Percentiles rank a stretch among this genome's conserved stretches.
phyloP scores from a whole-genome alignment of 139 green algal genomes.

The Chlamydomonas asymmetrica region DNA sequence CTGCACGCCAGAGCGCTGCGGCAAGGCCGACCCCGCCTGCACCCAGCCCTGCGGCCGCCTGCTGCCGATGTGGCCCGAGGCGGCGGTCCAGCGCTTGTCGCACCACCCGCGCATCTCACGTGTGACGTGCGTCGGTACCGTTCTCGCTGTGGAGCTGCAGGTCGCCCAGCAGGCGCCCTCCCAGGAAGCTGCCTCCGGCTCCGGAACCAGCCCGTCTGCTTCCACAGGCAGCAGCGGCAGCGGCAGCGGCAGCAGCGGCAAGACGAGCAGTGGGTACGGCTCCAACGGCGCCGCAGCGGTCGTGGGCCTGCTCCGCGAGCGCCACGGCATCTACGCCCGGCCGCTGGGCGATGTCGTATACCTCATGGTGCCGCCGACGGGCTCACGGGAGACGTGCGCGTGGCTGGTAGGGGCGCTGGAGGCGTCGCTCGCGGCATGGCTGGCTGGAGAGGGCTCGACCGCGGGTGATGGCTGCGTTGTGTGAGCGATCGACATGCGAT shows the following conservation, averaged over 20 bases:
- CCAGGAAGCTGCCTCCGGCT: neutral
- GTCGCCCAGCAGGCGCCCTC: neutral
- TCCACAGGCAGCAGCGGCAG: neutral
- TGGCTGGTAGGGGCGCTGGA: slow-evolving; percentile 53
- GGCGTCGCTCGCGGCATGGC: too few species aligned
- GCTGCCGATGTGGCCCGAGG: slow-evolving; percentile 72
- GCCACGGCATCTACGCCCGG: slow-evolving; percentile 72
- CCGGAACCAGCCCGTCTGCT: neutral
- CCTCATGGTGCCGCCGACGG: slow-evolving; percentile 87
- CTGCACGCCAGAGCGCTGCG: slow-evolving; percentile 39
- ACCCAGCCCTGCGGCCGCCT: slow-evolving; percentile 53
- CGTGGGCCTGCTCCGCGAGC: slow-evolving; percentile 37
- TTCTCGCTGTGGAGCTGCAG: slow-evolving; percentile 84
- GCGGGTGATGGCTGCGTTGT: too few species aligned
- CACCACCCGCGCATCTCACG: slow-evolving; percentile 56
- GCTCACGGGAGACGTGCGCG: slow-evolving; percentile 37
- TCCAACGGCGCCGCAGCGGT: slow-evolving; percentile 53
- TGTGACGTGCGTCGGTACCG: slow-evolving; percentile 74
- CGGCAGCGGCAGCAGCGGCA: neutral
- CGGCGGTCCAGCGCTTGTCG: slow-evolving; percentile 54
- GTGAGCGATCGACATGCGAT: too few species aligned
- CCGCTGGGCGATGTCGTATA: slow-evolving; percentile 93
- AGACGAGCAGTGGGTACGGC: slow-evolving; percentile 35
- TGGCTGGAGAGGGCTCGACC: too few species aligned
- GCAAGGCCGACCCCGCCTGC: slow-evolving; percentile 20